phyloP scores from a whole-genome alignment of 2,329 filamentous ascomycete species.

The Tolypocladium paradoxum region DNA sequence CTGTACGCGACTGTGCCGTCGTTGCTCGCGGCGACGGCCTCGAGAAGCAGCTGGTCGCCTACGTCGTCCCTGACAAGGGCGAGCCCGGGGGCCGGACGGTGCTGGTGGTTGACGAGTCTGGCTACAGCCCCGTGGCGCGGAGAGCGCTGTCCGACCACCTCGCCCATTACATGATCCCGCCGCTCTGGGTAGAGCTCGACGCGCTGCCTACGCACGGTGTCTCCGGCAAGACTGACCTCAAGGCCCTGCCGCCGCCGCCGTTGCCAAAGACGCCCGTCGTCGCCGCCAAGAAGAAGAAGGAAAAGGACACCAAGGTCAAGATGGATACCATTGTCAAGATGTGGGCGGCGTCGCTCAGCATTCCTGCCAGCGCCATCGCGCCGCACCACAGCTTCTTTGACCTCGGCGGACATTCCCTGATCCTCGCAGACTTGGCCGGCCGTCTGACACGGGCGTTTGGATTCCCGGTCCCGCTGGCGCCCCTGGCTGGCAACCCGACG shows the following conservation, averaged over 20 bases:
- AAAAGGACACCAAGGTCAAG: slow-evolving; percentile 52
- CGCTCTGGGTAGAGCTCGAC: slow-evolving; percentile 64
- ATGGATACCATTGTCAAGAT: slow-evolving; percentile 57
- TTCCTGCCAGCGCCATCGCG: slow-evolving; percentile 52
- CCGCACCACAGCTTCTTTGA: slow-evolving; percentile 72
- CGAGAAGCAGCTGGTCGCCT: slow-evolving; percentile 65
- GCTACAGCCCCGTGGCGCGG: slow-evolving; percentile 59
- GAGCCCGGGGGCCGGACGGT: slow-evolving; percentile 44
- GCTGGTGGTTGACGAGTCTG: slow-evolving; percentile 57
- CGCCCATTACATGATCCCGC: slow-evolving; percentile 76
- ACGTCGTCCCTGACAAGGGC: slow-evolving; percentile 59
- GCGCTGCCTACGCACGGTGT: slow-evolving; percentile 65
- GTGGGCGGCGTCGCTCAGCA: slow-evolving; percentile 61
- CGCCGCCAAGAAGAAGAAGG: slow-evolving; percentile 29
- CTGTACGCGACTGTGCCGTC: slow-evolving; percentile 62
- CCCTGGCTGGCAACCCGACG: slow-evolving; percentile 61
- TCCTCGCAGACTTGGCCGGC: slow-evolving; percentile 66
- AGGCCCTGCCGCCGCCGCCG: slow-evolving; percentile 56
- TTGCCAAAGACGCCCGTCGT: slow-evolving; percentile 33
- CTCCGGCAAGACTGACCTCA: slow-evolving; percentile 68
- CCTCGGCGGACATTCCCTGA: slow-evolving; percentile 66
- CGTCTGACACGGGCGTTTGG: slow-evolving; percentile 59
- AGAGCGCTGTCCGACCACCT: slow-evolving; percentile 54
- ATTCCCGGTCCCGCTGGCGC: slow-evolving; percentile 60
- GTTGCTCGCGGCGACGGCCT: slow-evolving; percentile 66